Base-by-base conservation (phyloP, 768 basidiomycete species). In the Trametes coccinea region DNA sequence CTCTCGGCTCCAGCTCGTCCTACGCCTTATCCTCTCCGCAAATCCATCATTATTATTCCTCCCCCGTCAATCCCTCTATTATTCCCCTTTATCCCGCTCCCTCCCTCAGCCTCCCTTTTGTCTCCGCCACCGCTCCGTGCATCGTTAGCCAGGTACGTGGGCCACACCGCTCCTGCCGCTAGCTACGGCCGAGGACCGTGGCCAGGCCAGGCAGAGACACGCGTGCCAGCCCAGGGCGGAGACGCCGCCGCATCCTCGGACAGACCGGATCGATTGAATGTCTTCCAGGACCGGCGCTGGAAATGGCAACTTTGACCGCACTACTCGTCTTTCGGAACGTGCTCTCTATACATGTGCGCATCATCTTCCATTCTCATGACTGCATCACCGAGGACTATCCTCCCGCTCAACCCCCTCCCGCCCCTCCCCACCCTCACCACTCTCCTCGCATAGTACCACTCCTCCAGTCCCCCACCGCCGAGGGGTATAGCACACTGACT, bases 351-450 rank as follows among this genome's bases (percentile, higher is more conserved):
- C 65, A 66, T 62, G 65, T 66, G 65, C 65, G 58, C 64, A 62
- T 65, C 60, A 61, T 53, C 61, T 66, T 66, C 65, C 65, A 66
- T 66, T 66, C 65, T 66, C 65, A 66, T 62, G 56, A 59, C 61
- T 54, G 46, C 55, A 56, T 56, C 54, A 29, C 55, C 51, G 53
- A 57, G 57, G 31, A 50, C 57, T 49, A 53, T 41, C 56, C 52
- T 43, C 51, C 60, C 46, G 52, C 40, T 48, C 45, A 50, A 50
- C 45, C 29, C 30, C 56, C 50, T 33, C n/a, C 52, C 6, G 16
- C 34, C 29, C 31, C 8, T 9, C 31, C 41, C 6, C n/a, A 27
- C 31, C 8, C 17, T 33, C 3, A 31, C 45, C 47, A 13, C 17
- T 43, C 5, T 37, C 34, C 34, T 11, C 11, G 34, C 14, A 29